Conservation (phyloP, 805 yeast genomes). For the Pichia scutulata region DNA sequence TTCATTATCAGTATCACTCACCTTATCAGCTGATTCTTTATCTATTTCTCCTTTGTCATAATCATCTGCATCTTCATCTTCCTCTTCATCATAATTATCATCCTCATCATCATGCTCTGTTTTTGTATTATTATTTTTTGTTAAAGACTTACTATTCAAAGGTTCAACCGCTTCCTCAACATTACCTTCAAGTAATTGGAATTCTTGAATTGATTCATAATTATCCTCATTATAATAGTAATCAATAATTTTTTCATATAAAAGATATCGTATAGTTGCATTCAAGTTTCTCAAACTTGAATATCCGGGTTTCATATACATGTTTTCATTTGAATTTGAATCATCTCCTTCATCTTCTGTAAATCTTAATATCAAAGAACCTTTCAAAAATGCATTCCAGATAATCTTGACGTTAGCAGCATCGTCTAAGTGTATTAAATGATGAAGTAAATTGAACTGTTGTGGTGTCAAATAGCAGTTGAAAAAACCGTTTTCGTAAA, state of each 20-base stretch:
- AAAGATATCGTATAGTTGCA: constrained; percentile 45
- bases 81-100: constrained; percentile 26
- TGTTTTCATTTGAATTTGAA: constrained; percentile 25
- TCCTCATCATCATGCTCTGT: not conserved
- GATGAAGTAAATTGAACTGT: constrained; percentile 44
- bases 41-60: constrained; percentile 13
- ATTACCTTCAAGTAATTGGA: constrained; percentile 24
- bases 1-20: constrained; percentile 2
- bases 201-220: constrained; percentile 10
- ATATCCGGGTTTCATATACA: constrained; percentile 39
- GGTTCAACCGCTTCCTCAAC: constrained; percentile 21
- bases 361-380: constrained; percentile 27
- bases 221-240: constrained; percentile 15
- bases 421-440: constrained; percentile 32
- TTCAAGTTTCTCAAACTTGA: constrained; percentile 50
- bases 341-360: constrained; percentile 16
- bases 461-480: constrained; percentile 46
- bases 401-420: constrained; percentile 15
- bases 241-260: constrained; percentile 67
- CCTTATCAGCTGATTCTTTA: constrained; percentile 4
- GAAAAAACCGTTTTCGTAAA: constrained; percentile 34
- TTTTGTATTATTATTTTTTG: not conserved
- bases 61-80: constrained; percentile 18
- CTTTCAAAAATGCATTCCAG: constrained; percentile 44
- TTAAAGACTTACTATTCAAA: constrained; percentile 10